Base-by-base conservation (phyloP, 2,329 filamentous ascomycete genomes). In the Microcyclospora pomicola region DNA sequence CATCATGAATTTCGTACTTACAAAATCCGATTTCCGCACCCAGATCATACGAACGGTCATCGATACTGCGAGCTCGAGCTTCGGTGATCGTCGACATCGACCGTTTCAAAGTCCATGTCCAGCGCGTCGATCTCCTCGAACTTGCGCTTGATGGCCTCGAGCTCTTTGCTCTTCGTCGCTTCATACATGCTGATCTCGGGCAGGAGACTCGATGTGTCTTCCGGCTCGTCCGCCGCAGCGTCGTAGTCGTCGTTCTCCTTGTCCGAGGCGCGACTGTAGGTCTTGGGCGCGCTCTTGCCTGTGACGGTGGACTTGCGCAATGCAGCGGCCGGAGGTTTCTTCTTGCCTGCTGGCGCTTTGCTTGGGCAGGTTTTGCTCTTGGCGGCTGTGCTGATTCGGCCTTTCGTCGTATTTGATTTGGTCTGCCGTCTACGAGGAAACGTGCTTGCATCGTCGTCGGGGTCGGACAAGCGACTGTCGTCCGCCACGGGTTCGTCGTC, bases 61-160 rank as follows among this genome's bases (percentile, higher is more conserved):
- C 54, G 49, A 53, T 54, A 58, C 27, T 40, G 40, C 39, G 52
- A 52, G 44, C 53, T 56, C 6, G 48, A 52, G 42, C 54, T 56
- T 28, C 54, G 42, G 46, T 54, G 48, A 40, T 56, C 55, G 41
- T 67, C 64, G 27, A 62, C 56, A 37, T 60, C 67, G 44, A 67
- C 61, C 37, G 59, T 67, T 53, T 68, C 67, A 49, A 69, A 70
- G 34, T 68, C 65, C 53, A 70, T 58, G 42, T 68, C 66, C 56
- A 65, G 69, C 15, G 61, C 51, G 47, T 70, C 67, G 5, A 70
- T 60, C 38, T 68, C 65, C 16, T 58, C 62, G 44, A 70, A 70
- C 47, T 67, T 68, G 46, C 61, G 59, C 44, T 59, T 60, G 16
- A 63, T 63, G 2, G 55, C 61, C 43, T 59, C 58, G 28, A 70